These are phyloP conservation scores for Termitomyces heimii DNA, from an alignment of 768 basidiomycete species.

Conservation along the genomic window DNA sequence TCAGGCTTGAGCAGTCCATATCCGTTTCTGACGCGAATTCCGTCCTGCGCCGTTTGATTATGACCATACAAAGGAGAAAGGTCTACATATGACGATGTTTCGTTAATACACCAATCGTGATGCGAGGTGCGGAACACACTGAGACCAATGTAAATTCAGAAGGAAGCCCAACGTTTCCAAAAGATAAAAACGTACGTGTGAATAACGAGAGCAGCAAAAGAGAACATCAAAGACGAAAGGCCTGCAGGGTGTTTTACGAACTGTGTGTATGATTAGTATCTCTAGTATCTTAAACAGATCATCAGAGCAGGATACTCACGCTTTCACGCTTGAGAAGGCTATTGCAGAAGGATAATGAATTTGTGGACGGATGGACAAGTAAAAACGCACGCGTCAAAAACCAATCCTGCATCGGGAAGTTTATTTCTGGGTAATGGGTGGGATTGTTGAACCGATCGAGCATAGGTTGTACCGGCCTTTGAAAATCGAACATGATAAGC, in stretches of 20 bases:
- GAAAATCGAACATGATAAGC: neutral
- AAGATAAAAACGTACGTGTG: slow-evolving; percentile 45
- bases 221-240: slow-evolving; percentile 74
- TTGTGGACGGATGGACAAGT: neutral
- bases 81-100: slow-evolving; percentile 86
- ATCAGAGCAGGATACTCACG: slow-evolving; percentile 28
- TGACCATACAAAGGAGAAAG: slow-evolving; percentile 80
- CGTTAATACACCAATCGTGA: slow-evolving; percentile 59
- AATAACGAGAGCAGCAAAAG: slow-evolving; percentile 78
- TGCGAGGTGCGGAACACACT: slow-evolving; percentile 85
- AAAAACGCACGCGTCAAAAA: slow-evolving; percentile 64
- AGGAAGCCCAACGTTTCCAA: neutral
- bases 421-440: slow-evolving; percentile 61
- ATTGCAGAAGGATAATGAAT: neutral
- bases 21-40: slow-evolving; percentile 54
- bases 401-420: slow-evolving; percentile 71
- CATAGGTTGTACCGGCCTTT: slow-evolving; percentile 67
- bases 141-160: neutral
- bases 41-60: slow-evolving; percentile 52
- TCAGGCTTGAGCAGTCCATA: slow-evolving; percentile 65
- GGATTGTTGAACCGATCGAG: slow-evolving; percentile 73
- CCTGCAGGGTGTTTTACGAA: slow-evolving; percentile 75
- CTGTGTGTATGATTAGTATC: slow-evolving; percentile 25
- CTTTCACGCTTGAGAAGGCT: slow-evolving; percentile 62
- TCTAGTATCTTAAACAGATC: too few relatives aligned